Percentiles rank a stretch among this genome's conserved stretches.
Conservation (phyloP, 768 basidiomycete species). For the Tulasnella sp. region DNA sequence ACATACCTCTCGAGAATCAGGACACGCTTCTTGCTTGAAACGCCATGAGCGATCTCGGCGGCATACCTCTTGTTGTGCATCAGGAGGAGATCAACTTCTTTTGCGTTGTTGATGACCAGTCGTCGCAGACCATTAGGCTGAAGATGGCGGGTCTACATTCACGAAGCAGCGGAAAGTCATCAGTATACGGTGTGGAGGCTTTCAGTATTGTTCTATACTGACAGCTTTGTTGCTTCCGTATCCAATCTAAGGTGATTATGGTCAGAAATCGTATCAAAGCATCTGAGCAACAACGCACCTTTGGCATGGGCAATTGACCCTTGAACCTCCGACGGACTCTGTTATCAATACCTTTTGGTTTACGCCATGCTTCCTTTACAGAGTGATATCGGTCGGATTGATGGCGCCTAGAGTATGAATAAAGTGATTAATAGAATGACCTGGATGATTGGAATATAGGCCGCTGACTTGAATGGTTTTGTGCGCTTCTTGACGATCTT, state of each 20-base stretch:
- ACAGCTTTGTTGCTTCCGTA: conserved; percentile 91
- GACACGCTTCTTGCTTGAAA: conserved; percentile 89
- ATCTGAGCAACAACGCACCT: conserved; percentile 38
- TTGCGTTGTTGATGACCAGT: conserved; percentile 85
- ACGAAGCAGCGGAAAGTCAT: not conserved
- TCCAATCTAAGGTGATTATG: conserved; percentile 40
- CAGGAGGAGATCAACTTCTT: conserved; percentile 86
- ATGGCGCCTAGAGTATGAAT: conserved; percentile 57
- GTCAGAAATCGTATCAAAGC: not conserved
- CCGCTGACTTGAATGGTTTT: conserved; percentile 78
- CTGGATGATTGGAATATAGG: not conserved
- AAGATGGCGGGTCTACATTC: conserved; percentile 75
- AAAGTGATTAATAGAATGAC: not conserved
- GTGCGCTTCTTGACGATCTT: conserved; percentile 91
- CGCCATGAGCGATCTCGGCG: conserved; percentile 92
- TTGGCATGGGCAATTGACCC: conserved; percentile 93
- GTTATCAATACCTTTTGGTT: conserved; percentile 99
- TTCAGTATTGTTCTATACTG: conserved; percentile 31
- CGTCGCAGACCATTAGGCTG: conserved; percentile 95
- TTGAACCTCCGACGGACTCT: conserved; percentile 90
- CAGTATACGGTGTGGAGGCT: not conserved
- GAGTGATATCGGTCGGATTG: conserved; percentile 96
- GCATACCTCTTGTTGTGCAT: conserved; percentile 98
- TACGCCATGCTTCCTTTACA: conserved; percentile 98
- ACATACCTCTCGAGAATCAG: conserved; percentile 74